phyloP scores from a whole-genome alignment of 2,329 filamentous ascomycete genomes.

The Phaeosphaeria sp. region DNA sequence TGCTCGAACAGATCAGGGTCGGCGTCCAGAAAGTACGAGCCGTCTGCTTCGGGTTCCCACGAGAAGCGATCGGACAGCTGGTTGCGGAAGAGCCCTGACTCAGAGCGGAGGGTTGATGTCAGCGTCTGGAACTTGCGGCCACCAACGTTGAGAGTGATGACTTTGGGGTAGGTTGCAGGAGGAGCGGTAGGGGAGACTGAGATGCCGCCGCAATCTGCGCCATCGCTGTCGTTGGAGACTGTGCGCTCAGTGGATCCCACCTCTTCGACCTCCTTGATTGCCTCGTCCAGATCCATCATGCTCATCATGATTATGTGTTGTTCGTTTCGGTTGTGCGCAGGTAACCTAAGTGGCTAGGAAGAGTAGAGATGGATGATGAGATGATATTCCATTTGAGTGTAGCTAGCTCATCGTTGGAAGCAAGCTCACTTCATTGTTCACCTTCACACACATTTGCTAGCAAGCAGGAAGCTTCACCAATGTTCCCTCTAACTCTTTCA shows the following conservation, averaged over 20 bases:
- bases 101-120: slow-evolving; percentile 6
- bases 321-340: too few species aligned
- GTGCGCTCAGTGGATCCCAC: background rate
- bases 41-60: slow-evolving; percentile 25
- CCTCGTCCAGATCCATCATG: background rate
- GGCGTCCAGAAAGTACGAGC: slow-evolving; percentile 50
- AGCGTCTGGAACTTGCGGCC: slow-evolving; percentile 19
- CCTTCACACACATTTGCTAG: background rate
- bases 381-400: too few species aligned
- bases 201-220: background rate
- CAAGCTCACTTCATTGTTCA: background rate
- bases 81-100: slow-evolving; percentile 14
- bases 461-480: too few species aligned
- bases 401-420: too few species aligned
- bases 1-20: slow-evolving; percentile 45
- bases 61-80: slow-evolving; percentile 8
- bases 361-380: too few species aligned
- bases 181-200: background rate
- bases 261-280: background rate
- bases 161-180: background rate
- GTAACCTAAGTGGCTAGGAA: too few species aligned
- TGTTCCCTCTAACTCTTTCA: too few species aligned
- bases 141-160: slow-evolving; percentile 23
- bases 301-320: too few species aligned
- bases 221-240: background rate